phyloP scores from a whole-genome alignment of 495 filamentous ascomycete species.

The Emericellopsis terricola region DNA sequence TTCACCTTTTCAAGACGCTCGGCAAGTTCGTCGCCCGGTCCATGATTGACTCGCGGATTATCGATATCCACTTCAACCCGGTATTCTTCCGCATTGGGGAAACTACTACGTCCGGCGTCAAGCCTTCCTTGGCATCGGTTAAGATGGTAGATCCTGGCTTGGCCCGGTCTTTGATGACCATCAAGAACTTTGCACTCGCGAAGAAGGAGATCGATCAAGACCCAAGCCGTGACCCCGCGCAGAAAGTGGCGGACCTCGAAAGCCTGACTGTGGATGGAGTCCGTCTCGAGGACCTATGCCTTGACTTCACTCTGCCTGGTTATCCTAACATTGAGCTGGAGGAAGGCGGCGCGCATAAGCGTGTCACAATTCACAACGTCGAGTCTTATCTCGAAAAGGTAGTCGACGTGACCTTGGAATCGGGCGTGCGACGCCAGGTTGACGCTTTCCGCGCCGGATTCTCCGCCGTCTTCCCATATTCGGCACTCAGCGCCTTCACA shows the following conservation, averaged over 20 bases:
- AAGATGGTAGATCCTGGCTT: slow-evolving; percentile 77
- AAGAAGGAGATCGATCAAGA: slow-evolving; percentile 70
- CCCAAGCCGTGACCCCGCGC: slow-evolving; percentile 35
- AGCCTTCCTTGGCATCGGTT: slow-evolving; percentile 80
- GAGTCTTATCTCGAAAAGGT: slow-evolving; percentile 74
- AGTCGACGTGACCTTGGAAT: slow-evolving; percentile 77
- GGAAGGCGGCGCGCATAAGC: slow-evolving; percentile 47
- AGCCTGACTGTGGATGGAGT: slow-evolving; percentile 55
- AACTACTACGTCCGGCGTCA: slow-evolving; percentile 36
- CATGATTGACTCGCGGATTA: slow-evolving; percentile 96
- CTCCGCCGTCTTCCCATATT: slow-evolving; percentile 91
- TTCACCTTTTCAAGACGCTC: slow-evolving; percentile 81
- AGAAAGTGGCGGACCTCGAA: slow-evolving; percentile 51
- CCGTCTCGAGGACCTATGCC: slow-evolving; percentile 65
- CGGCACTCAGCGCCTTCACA: slow-evolving; percentile 83
- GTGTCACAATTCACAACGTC: slow-evolving; percentile 80
- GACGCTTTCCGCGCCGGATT: slow-evolving; percentile 87
- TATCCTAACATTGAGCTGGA: slow-evolving; percentile 81
- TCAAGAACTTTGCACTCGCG: slow-evolving; percentile 71
- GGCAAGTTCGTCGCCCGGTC: slow-evolving; percentile 96
- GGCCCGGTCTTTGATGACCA: slow-evolving; percentile 66
- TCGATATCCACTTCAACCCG: slow-evolving; percentile 93
- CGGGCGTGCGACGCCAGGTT: slow-evolving; percentile 72
- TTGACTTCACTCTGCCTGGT: slow-evolving; percentile 91
- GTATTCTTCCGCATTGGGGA: slow-evolving; percentile 94